phyloP scores from a whole-genome alignment of 768 basidiomycete genomes.

The Termitomyces sp. region DNA sequence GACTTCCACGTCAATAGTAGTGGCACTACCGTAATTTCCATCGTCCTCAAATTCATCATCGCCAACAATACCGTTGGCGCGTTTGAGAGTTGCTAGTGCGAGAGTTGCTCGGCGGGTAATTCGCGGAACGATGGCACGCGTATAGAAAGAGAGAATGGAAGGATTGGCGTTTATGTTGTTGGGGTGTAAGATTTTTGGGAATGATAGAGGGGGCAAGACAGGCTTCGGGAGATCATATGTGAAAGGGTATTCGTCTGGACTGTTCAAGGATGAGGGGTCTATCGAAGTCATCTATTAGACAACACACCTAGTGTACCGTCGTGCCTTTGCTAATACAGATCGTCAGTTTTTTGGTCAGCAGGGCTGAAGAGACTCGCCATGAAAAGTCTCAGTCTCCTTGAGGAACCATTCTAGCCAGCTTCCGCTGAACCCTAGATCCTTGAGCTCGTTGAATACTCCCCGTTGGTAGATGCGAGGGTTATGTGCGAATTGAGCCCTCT shows the following conservation, averaged over 20 bases:
- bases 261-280: constrained; percentile 23
- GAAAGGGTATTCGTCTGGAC: constrained; percentile 98
- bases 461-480: constrained; percentile 85
- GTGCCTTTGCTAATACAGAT: constrained; percentile 69
- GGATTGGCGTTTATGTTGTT: constrained; percentile 83
- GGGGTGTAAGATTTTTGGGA: constrained; percentile 74
- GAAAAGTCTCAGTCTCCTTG: constrained; percentile 90
- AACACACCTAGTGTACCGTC: constrained; percentile 85
- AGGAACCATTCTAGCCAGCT: constrained; percentile 99
- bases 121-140: constrained; percentile 78
- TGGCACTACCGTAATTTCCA: constrained; percentile 95
- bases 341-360: constrained; percentile 1
- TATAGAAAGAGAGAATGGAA: constrained; percentile 87
- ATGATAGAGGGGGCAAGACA: constrained; percentile 64
- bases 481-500: constrained; percentile 94
- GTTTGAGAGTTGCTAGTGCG: constrained; percentile 57
- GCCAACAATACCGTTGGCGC: constrained; percentile 58
- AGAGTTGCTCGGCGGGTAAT: constrained; percentile 75
- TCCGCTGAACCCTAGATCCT: constrained; percentile 66
- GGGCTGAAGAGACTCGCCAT: constrained; percentile 55
- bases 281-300: neutral
- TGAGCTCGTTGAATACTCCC: constrained; percentile 75
- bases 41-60: constrained; percentile 82
- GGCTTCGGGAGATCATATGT: constrained; percentile 75
- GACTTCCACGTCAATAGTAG: constrained; percentile 91